Percentiles rank a stretch among this genome's conserved stretches.
phyloP scores from a whole-genome alignment of 345 rosid species.

The Abelmoschus esculentus region DNA sequence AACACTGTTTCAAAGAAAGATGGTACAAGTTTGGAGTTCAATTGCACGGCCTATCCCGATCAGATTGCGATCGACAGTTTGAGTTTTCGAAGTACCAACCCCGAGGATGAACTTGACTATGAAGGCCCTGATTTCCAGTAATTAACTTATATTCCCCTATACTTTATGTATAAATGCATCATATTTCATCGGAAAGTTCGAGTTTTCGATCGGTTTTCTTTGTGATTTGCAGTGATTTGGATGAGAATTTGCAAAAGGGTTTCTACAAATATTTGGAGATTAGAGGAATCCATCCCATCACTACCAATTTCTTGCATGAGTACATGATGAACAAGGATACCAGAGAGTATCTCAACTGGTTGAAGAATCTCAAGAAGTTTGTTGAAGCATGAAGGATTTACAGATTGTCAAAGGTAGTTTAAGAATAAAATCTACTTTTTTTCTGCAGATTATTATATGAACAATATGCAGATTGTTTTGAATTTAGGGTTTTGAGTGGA shows the following conservation, averaged over 20 bases:
- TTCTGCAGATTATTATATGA: not conserved
- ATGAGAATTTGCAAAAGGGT: constrained; percentile 70
- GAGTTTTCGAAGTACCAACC: constrained; percentile 43
- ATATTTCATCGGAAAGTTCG: not conserved
- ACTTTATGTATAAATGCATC: no score
- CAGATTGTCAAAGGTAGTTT: not conserved
- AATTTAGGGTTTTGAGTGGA: not conserved
- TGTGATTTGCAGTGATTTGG: constrained; percentile 54
- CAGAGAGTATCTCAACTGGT: constrained; percentile 56
- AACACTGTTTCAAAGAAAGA: constrained; percentile 43
- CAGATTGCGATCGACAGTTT: constrained; percentile 54
- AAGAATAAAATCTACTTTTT: constrained; percentile 22
- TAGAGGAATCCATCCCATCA: constrained; percentile 70
- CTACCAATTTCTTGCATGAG: constrained; percentile 76
- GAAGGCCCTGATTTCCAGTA: constrained; percentile 87
- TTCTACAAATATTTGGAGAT: constrained; percentile 64
- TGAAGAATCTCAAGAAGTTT: constrained; percentile 65
- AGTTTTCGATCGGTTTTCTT: not conserved
- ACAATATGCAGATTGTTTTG: not conserved
- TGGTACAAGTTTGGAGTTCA: constrained; percentile 55
- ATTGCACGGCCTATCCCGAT: constrained; percentile 59
- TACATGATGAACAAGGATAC: constrained; percentile 88
- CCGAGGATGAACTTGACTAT: constrained; percentile 52
- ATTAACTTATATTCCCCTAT: constrained; percentile 9
- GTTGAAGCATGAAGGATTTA: constrained; percentile 32